These are phyloP conservation scores for Novymonas esmeraldas DNA, from an alignment of 208 protist species.

Conservation along the genomic window DNA sequence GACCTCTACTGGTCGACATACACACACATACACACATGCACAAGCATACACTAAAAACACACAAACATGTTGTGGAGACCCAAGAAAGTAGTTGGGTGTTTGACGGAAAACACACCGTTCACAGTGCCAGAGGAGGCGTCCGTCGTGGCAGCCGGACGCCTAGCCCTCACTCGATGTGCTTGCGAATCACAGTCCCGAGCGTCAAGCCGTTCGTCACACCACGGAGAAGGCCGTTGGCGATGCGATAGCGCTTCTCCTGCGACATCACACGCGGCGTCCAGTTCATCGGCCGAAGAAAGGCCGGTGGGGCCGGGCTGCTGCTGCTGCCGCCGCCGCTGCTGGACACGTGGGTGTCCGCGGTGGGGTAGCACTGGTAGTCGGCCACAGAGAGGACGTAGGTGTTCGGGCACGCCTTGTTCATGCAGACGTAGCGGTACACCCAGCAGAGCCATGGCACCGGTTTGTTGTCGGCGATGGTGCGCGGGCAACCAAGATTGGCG, in stretches of 20 bases:
- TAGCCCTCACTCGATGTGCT: background rate
- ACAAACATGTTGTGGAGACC: too few relatives aligned
- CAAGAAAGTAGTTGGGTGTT: too few relatives aligned
- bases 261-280: background rate
- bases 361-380: constrained; percentile 51
- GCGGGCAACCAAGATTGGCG: constrained; percentile 41
- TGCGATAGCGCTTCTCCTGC: background rate
- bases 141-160: too few relatives aligned
- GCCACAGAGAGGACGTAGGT: constrained; percentile 27
- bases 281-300: background rate
- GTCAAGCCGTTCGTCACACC: constrained; percentile 19
- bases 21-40: too few relatives aligned
- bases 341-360: too few relatives aligned
- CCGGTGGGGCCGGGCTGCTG: too few relatives aligned
- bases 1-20: too few relatives aligned
- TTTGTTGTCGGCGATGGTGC: constrained; percentile 12
- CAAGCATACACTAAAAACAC: too few relatives aligned
- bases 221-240: constrained; percentile 6
- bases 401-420: constrained; percentile 31
- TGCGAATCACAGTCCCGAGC: constrained; percentile 8
- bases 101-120: too few relatives aligned
- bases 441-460: constrained; percentile 40
- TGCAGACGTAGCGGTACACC: constrained; percentile 50
- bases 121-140: too few relatives aligned
- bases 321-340: constrained; percentile 1